phyloP scores from a whole-genome alignment of 805 yeast genomes.

The Teunomyces atbi region DNA sequence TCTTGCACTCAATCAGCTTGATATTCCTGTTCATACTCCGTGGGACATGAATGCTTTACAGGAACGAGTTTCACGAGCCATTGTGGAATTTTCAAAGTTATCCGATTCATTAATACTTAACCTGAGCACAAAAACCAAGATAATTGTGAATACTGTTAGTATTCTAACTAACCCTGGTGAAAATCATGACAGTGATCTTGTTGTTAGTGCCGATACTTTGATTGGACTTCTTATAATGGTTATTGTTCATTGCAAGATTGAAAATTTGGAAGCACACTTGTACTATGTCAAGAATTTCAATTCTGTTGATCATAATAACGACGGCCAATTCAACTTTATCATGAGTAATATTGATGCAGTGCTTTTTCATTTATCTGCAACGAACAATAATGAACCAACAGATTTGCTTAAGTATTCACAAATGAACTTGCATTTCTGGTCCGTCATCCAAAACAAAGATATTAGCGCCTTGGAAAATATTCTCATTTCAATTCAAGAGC shows the following conservation, averaged over 20 bases:
- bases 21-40: slow-evolving; percentile 40
- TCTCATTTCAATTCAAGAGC: neutral
- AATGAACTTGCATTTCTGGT: slow-evolving; percentile 55
- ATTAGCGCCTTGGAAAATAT: slow-evolving; percentile 9
- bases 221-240: slow-evolving; percentile 72
- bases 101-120: slow-evolving; percentile 39
- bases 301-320: slow-evolving; percentile 24
- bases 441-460: slow-evolving; percentile 39
- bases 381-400: slow-evolving; percentile 23
- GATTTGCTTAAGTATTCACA: slow-evolving; percentile 42
- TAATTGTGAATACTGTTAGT: slow-evolving; percentile 52
- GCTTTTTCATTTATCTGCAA: slow-evolving; percentile 50
- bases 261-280: slow-evolving; percentile 60
- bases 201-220: slow-evolving; percentile 78
- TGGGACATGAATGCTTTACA: slow-evolving; percentile 37
- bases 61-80: slow-evolving; percentile 50
- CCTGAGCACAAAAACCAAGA: slow-evolving; percentile 46
- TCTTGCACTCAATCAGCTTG: slow-evolving; percentile 52
- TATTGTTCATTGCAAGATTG: slow-evolving; percentile 59
- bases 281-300: slow-evolving; percentile 65
- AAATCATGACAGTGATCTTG: slow-evolving; percentile 11
- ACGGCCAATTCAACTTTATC: slow-evolving; percentile 73
- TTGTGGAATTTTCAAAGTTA: slow-evolving; percentile 47
- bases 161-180: slow-evolving; percentile 37
- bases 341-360: slow-evolving; percentile 85